These are phyloP conservation scores for Magnaporthales sp. DNA, from an alignment of 2,329 filamentous ascomycete genomes.

Conservation along the genomic window DNA sequence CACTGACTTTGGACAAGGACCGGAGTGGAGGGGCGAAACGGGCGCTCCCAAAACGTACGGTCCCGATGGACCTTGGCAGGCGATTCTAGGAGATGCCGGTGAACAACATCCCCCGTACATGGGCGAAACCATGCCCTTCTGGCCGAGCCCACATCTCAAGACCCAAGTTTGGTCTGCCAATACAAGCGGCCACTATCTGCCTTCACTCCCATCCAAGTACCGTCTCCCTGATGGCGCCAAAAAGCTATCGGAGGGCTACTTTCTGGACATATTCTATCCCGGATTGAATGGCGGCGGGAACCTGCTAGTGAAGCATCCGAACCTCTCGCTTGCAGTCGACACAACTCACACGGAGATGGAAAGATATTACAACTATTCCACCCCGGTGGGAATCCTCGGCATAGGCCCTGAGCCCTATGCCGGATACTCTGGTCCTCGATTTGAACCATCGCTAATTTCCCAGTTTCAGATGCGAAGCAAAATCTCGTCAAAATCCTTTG, in stretches of 20 bases:
- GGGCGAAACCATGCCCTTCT: neutral
- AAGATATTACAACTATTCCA: neutral
- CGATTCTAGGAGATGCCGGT: neutral
- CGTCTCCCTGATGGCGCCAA: neutral
- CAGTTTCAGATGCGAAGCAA: slow-evolving; percentile 9
- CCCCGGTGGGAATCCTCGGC: neutral
- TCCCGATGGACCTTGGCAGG: slow-evolving; percentile 6
- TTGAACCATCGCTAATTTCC: slow-evolving; percentile 7
- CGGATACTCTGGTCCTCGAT: neutral
- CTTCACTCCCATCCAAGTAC: neutral
- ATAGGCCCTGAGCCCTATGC: neutral
- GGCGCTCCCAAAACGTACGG: neutral
- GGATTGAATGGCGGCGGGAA: neutral
- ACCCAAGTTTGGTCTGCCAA: neutral
- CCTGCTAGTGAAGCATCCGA: neutral
- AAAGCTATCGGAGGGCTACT: neutral
- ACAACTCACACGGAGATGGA: neutral
- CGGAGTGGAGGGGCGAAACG: neutral
- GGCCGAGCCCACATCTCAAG: neutral
- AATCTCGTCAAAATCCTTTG: slow-evolving; percentile 19
- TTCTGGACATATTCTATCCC: neutral
- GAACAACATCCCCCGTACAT: neutral
- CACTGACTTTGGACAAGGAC: neutral
- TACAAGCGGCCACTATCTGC: neutral
- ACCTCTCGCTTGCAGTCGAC: neutral